A percentile compares a stretch with the other conserved stretches of the same genome.
These are phyloP conservation scores for Tricholoma flavovirens DNA, from an alignment of 768 basidiomycete species.

Conservation along the genomic window DNA sequence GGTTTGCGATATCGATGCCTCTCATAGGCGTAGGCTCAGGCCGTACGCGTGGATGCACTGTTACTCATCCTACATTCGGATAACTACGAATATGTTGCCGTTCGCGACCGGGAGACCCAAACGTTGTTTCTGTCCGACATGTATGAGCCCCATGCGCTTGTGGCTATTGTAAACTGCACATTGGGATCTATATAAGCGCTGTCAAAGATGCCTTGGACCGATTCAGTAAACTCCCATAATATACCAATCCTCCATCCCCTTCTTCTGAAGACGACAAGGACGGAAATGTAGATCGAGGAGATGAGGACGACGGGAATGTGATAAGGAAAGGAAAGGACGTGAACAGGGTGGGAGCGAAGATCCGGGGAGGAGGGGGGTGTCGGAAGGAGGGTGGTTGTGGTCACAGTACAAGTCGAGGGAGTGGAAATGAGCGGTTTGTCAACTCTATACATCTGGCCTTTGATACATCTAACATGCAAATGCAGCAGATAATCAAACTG, in stretches of 20 bases:
- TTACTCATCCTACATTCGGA: neutral
- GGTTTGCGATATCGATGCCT: neutral
- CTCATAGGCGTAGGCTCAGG: neutral
- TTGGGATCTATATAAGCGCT: neutral
- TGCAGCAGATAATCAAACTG: neutral
- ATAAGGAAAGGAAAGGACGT: neutral
- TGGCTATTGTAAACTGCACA: neutral
- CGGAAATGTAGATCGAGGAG: neutral
- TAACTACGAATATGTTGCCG: neutral
- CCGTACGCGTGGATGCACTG: neutral
- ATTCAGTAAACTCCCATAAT: neutral
- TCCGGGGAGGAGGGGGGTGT: neutral
- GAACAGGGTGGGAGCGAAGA: neutral
- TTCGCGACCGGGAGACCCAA: neutral
- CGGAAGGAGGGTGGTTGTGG: neutral
- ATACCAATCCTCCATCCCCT: neutral
- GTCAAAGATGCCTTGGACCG: neutral
- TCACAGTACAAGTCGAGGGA: neutral
- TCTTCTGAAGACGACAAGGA: too few relatives aligned
- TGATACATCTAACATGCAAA: neutral
- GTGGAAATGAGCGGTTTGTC: neutral
- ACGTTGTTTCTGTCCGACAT: neutral
- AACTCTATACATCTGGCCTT: neutral
- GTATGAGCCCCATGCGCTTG: neutral
- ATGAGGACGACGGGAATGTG: neutral